Base-by-base conservation (phyloP, 2,329 filamentous ascomycete species). In the Polychaeton citri region DNA sequence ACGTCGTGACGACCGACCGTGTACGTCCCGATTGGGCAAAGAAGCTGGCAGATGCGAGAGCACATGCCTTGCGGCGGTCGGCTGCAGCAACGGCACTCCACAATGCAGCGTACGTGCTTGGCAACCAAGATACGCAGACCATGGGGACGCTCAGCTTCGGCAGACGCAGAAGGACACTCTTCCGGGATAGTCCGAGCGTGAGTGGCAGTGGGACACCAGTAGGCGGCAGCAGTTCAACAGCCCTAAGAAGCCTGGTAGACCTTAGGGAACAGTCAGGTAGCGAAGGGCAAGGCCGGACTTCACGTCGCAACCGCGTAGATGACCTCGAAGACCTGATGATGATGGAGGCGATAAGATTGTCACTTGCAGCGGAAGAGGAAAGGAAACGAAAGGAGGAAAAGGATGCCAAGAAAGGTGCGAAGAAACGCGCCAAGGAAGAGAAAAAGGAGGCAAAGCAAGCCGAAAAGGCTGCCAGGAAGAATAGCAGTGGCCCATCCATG, bases 321-420 rank as follows among this genome's bases (percentile, higher is more conserved):
- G 87, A 96, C 47, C 69, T 96, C 0, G 90, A 98, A 55, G 88
- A 94, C 33, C 82, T 98, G 66, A 98, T 98, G 90, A 86, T 96
- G 68, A 85, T 90, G 69, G 90, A 98, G 57, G 90, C 90, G 0
- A 92, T 98, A 33, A 72, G 90, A 26, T 60, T 94, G 19, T 94
- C 86, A 33, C 66, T 98, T n/a, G 86, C 81, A 0, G 79, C 84
- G 1, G 90, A 98, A 55, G 88, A 96, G 51, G 88, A 96, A 30
- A 74, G 88, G n/a, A 81, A 85, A 47, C 79, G 74, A 32, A 90
- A 84, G 51, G 79, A 81, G 33, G 83, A 90, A 34, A 88, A 87
- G 54, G 82, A 85, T 39, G 71, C 72, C 0, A 72, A 70, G 18
- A 95, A 93, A 53, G 81, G 88, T 40, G 79, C 80, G 1, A 95